A percentile compares a stretch with the other conserved stretches of the same genome.
Conservation (phyloP, 257 asterid species). For the Lavandula angustifolia region DNA sequence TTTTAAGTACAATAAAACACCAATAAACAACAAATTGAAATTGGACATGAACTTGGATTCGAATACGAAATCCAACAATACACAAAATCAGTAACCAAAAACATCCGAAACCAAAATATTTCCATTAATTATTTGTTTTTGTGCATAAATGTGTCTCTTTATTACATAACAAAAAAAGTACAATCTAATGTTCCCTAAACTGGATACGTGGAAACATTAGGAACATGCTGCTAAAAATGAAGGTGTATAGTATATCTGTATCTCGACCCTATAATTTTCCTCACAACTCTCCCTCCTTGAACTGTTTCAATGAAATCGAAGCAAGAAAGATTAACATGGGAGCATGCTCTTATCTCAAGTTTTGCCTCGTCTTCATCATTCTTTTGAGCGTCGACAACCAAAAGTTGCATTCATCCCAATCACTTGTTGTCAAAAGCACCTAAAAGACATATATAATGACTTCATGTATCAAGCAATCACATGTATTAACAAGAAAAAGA, state of each 20-base stretch:
- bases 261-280: constrained; percentile 35
- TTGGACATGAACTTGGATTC: not conserved
- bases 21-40: too few relatives aligned
- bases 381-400: constrained; percentile 87
- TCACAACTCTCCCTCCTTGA: not conserved
- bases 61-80: not conserved
- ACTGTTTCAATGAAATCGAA: constrained; percentile 7
- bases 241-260: not conserved
- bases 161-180: constrained; percentile 9
- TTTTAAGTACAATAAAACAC: too few relatives aligned
- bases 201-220: constrained; percentile 18
- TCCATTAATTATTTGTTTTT: not conserved
- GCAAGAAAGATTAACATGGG: constrained; percentile 18
- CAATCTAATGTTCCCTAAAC: not conserved
- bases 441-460: constrained; percentile 26
- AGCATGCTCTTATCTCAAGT: constrained; percentile 46
- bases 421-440: constrained; percentile 87
- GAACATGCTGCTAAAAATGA: constrained; percentile 8
- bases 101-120: not conserved
- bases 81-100: not conserved
- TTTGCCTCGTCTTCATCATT: constrained; percentile 85
- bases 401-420: constrained; percentile 96
- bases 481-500: not conserved
- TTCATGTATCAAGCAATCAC: constrained; percentile 8
- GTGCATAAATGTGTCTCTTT: not conserved